Conservation (phyloP, 176 grass and related monocot species). For the Musa schizocarpa region DNA sequence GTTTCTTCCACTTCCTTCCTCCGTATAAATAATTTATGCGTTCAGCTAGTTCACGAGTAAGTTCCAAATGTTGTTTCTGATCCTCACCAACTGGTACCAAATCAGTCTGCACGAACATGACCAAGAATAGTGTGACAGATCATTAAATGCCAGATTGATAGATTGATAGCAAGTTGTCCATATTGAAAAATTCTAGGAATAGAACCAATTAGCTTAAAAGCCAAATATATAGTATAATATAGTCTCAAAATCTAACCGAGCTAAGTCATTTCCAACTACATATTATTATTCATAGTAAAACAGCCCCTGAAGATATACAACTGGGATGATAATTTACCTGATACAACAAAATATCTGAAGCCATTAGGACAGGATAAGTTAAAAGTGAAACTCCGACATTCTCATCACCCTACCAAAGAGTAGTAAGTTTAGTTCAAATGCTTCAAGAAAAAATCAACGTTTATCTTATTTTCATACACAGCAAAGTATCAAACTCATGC, state of each 20-base stretch:
- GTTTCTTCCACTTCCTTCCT: constrained; percentile 95
- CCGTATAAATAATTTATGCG: constrained; percentile 87
- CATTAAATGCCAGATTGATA: neutral
- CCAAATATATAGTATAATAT: neutral
- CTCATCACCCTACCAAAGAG: constrained; percentile 69
- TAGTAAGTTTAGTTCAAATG: neutral
- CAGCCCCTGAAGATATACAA: neutral
- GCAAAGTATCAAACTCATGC: neutral
- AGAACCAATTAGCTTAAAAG: neutral
- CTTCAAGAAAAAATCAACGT: constrained; percentile 1
- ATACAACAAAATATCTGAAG: constrained; percentile 97
- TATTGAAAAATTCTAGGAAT: neutral
- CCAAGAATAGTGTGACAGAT: neutral
- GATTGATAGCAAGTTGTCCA: constrained; percentile 20
- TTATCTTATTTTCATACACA: neutral
- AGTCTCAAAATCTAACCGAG: neutral
- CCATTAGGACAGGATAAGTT: constrained; percentile 97
- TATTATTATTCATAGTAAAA: neutral
- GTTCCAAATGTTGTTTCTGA: constrained; percentile 95
- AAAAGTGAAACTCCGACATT: constrained; percentile 94
- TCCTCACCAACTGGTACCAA: constrained; percentile 99
- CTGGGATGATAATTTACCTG: constrained; percentile 43
- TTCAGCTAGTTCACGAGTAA: constrained; percentile 94
- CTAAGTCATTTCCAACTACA: neutral
- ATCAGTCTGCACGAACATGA: constrained; percentile 59